A percentile compares a stretch with the other conserved stretches of the same genome.
These are phyloP conservation scores for Trichosanthes truncata DNA, from an alignment of 306 rosid genomes.

Conservation along the genomic window DNA sequence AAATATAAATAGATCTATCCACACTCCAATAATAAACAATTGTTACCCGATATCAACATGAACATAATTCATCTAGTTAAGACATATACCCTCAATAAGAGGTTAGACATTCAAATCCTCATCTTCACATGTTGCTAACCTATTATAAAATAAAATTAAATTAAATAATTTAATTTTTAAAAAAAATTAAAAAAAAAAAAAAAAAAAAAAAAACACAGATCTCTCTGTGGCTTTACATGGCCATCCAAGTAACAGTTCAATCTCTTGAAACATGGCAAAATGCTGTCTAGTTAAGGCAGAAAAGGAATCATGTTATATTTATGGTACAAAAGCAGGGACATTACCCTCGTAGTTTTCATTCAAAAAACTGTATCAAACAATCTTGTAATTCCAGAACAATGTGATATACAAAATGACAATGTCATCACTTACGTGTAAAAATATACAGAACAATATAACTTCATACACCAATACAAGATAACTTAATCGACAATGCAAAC, in stretches of 20 bases:
- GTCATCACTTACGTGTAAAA: background rate
- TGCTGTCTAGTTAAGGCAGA: background rate
- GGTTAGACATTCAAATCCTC: no score
- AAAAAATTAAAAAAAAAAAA: no score
- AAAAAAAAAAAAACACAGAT: no score
- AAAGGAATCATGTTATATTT: background rate
- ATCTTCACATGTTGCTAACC: no score
- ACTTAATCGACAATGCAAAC: slow-evolving; percentile 5
- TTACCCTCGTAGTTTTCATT: background rate
- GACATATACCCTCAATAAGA: no score
- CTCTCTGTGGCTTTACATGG: background rate
- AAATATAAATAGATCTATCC: no score
- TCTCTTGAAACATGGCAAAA: background rate
- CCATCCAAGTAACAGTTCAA: background rate
- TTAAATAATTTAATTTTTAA: no score
- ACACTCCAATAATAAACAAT: no score
- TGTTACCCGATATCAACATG: no score
- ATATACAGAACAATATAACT: slow-evolving; percentile 1
- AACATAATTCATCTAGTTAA: no score
- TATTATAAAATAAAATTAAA: no score
- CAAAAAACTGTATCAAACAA: slow-evolving; percentile 1
- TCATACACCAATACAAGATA: slow-evolving; percentile 1
- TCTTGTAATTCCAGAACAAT: background rate
- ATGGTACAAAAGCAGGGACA: background rate
- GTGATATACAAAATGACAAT: slow-evolving; percentile 5